A percentile compares a stretch with the other conserved stretches of the same genome.
phyloP scores from a whole-genome alignment of 495 filamentous ascomycete genomes.

The Penicillium paxilli region DNA sequence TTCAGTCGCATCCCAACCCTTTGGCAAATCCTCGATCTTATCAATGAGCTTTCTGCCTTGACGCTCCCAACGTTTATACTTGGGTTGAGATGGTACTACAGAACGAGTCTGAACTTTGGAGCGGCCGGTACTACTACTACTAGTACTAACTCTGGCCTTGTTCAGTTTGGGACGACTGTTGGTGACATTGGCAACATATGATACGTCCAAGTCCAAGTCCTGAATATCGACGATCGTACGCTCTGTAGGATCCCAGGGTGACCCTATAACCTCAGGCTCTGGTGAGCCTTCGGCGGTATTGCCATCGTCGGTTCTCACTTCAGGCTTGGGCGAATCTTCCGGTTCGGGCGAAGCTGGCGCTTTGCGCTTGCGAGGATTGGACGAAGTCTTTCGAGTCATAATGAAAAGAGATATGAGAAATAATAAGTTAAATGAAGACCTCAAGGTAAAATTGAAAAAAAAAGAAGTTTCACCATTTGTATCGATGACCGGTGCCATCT shows the following conservation, averaged over 20 bases:
- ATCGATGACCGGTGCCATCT: too few species aligned
- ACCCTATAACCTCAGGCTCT: neutral
- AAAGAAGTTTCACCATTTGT: too few species aligned
- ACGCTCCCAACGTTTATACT: neutral
- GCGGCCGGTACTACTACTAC: too few species aligned
- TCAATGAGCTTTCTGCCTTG: neutral
- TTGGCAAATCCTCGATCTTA: neutral
- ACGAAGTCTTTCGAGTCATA: neutral
- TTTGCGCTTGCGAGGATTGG: neutral
- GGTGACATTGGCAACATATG: neutral
- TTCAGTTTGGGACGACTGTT: neutral
- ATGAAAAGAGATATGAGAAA: neutral
- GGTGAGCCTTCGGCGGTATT: neutral
- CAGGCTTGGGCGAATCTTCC: neutral
- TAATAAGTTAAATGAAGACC: neutral
- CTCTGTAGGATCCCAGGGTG: neutral
- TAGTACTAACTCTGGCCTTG: neutral
- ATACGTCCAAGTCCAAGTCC: neutral
- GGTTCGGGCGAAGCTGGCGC: neutral
- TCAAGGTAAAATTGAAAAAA: too few species aligned
- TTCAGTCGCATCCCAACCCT: constrained; percentile 6
- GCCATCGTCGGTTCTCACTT: too few species aligned
- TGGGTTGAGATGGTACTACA: neutral
- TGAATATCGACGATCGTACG: neutral
- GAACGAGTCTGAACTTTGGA: too few species aligned